Evolutionary conservation across 306 rosid species (phyloP).

Genomic region (Pyrus communis): DNA sequence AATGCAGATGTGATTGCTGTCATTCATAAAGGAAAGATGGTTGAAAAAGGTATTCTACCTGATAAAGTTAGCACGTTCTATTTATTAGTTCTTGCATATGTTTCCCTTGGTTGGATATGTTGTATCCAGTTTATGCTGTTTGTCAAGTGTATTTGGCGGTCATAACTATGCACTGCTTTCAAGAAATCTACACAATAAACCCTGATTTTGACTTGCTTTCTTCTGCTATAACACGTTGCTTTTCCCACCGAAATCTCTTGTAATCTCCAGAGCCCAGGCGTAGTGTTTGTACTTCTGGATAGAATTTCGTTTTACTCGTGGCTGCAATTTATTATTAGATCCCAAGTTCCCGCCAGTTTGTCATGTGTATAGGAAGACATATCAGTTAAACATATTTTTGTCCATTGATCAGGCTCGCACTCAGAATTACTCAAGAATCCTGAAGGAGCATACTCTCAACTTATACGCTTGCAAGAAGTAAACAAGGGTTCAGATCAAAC

Average conservation of each 20-base stretch:
- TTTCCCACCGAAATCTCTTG: background rate
- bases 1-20: constrained; percentile 83
- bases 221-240: background rate
- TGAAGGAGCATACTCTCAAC: constrained; percentile 78
- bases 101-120: background rate
- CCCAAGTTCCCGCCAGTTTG: background rate
- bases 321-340: too few species aligned
- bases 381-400: background rate
- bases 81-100: background rate
- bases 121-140: background rate
- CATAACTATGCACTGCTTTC: background rate
- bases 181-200: background rate
- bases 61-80: background rate
- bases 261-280: too few species aligned
- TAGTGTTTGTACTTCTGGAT: too few species aligned
- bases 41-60: constrained; percentile 57
- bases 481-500: constrained; percentile 37
- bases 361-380: background rate
- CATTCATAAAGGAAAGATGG: constrained; percentile 88
- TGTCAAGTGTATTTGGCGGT: too few species aligned
- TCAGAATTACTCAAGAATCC: constrained; percentile 55
- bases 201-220: background rate
- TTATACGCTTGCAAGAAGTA: constrained; percentile 64
- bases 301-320: too few species aligned
- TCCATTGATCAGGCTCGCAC: constrained; percentile 57